These are phyloP conservation scores for Pleurozium schreberi DNA, from an alignment of 225 moss, liverwort and hornwort genomes.

Conservation along the genomic window DNA sequence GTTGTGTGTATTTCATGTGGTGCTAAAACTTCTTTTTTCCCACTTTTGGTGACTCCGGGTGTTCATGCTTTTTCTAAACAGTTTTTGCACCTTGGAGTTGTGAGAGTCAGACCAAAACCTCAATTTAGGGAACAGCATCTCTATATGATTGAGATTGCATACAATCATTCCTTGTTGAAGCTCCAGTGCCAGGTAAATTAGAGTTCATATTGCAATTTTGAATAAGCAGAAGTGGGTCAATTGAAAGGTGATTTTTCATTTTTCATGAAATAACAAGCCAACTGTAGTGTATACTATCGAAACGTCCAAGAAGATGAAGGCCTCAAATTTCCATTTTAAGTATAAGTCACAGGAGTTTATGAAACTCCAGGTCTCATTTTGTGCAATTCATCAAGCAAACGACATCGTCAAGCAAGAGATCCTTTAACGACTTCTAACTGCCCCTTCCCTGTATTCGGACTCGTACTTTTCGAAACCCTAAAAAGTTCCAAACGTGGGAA, in stretches of 20 bases:
- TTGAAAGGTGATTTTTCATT: neutral
- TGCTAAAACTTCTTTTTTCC: neutral
- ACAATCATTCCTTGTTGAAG: neutral
- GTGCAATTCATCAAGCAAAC: neutral
- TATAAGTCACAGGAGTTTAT: no score
- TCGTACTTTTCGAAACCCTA: neutral
- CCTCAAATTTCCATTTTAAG: neutral
- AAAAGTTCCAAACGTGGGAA: neutral
- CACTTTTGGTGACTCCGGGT: neutral
- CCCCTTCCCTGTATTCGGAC: neutral
- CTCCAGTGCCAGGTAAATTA: no score
- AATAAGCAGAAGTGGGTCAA: neutral
- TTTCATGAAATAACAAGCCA: neutral
- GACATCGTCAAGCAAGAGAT: neutral
- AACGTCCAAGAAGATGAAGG: neutral
- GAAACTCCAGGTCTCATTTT: neutral
- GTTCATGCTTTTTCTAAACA: no score
- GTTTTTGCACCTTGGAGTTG: neutral
- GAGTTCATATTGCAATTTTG: neutral
- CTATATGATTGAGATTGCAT: neutral
- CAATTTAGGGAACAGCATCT: neutral
- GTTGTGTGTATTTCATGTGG: neutral
- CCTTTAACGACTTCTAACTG: neutral
- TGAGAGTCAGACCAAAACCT: no score
- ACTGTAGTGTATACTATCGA: no score